phyloP scores from a whole-genome alignment of 257 asterid species.

The Solanum clarkiae region DNA sequence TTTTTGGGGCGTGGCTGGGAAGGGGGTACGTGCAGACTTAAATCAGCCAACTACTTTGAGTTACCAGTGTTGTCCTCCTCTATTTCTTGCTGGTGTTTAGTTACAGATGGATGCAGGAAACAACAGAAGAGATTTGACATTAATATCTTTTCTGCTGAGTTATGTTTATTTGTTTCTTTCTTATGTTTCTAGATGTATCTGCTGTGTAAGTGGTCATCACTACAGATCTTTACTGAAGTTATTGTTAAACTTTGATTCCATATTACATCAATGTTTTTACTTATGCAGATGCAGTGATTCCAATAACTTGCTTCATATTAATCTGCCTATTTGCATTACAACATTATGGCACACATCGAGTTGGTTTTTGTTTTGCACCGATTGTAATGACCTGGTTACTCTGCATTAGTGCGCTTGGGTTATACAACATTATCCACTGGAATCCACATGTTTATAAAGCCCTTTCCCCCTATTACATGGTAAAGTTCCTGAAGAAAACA shows the following conservation, averaged over 20 bases:
- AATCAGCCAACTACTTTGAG: neutral
- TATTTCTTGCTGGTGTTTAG: neutral
- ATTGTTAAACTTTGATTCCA: neutral
- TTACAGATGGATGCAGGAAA: neutral
- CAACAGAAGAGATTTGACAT: neutral
- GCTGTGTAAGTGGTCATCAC: neutral
- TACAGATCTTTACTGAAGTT: neutral
- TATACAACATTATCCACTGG: constrained; percentile 79
- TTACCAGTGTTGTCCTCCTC: neutral
- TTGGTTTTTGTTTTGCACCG: constrained; percentile 85
- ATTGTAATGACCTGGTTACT: constrained; percentile 68
- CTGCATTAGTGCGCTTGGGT: constrained; percentile 77
- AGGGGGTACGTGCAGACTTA: neutral
- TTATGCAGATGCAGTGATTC: constrained; percentile 86
- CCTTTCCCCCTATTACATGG: constrained; percentile 82
- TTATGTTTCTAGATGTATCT: neutral
- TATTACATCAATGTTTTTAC: neutral
- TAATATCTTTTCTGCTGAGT: neutral
- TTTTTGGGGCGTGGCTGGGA: neutral
- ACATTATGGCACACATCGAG: constrained; percentile 91
- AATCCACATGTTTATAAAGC: constrained; percentile 82
- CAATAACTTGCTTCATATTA: constrained; percentile 87
- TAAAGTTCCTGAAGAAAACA: constrained; percentile 83
- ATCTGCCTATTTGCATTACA: constrained; percentile 91
- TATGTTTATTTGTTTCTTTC: neutral